Conservation (phyloP, 2,329 filamentous ascomycete species). For the Trichoderma pleuroti region DNA sequence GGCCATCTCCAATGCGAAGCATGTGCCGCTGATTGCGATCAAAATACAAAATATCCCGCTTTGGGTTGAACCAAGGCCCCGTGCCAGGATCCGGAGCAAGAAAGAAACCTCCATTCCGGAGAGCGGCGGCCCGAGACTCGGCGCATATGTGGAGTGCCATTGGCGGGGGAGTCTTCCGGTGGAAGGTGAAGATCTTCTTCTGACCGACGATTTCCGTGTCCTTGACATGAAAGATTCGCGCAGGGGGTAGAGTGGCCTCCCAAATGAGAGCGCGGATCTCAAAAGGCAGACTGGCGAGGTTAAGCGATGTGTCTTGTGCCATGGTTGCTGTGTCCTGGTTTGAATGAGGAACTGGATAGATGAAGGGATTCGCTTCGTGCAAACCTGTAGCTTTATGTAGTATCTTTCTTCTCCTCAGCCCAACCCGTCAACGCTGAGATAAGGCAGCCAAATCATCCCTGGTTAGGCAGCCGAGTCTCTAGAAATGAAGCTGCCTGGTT, state of each 20-base stretch:
- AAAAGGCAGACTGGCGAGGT: constrained; percentile 24
- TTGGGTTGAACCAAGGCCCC: constrained; percentile 28
- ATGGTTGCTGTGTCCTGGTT: background rate
- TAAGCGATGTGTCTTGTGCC: constrained; percentile 3
- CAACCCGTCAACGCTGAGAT: background rate
- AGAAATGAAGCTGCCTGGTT: constrained; percentile 8
- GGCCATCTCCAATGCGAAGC: constrained; percentile 19
- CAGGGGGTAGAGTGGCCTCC: constrained; percentile 27
- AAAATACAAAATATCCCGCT: constrained; percentile 30
- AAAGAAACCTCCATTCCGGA: constrained; percentile 29
- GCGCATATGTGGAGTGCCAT: constrained; percentile 24
- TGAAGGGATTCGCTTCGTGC: background rate
- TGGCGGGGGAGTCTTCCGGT: constrained; percentile 25
- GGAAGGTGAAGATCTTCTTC: constrained; percentile 23
- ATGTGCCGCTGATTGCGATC: constrained; percentile 27
- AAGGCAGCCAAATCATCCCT: background rate
- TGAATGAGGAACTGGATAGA: background rate
- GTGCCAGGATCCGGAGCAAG: constrained; percentile 8
- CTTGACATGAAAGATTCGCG: constrained; percentile 32
- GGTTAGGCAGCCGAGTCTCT: background rate
- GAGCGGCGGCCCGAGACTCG: constrained; percentile 29
- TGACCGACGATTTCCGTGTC: constrained; percentile 4
- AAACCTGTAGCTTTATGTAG: background rate
- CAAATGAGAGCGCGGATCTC: constrained; percentile 32
- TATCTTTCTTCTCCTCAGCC: background rate